Conservation (phyloP, 2,329 filamentous ascomycete species). For the Ascochyta rabiei region DNA sequence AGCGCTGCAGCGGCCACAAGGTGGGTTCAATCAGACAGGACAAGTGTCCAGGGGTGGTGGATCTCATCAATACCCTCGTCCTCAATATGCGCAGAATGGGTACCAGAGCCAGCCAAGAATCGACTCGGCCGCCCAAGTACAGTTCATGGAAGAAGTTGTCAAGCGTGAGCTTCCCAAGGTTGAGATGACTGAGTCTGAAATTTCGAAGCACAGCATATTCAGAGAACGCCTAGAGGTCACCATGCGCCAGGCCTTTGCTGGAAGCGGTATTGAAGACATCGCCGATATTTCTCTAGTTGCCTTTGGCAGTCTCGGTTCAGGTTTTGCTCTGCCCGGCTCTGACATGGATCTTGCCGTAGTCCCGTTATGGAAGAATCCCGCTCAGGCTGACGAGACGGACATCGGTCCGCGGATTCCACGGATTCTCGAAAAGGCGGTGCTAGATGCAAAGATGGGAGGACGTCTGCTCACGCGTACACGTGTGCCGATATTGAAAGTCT, state of each 20-base stretch:
- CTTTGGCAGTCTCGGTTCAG: slow-evolving; percentile 83
- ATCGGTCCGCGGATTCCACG: slow-evolving; percentile 70
- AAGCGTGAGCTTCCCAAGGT: slow-evolving; percentile 60
- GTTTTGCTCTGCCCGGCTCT: slow-evolving; percentile 85
- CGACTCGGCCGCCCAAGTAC: slow-evolving; percentile 43
- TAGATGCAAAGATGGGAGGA: slow-evolving; percentile 75
- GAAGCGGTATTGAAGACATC: slow-evolving; percentile 45
- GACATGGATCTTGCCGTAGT: slow-evolving; percentile 89
- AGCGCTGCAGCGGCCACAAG: slow-evolving; percentile 31
- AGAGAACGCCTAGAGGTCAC: slow-evolving; percentile 68
- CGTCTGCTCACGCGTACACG: slow-evolving; percentile 78
- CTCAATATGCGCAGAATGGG: slow-evolving; percentile 25
- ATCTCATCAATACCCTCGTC: slow-evolving; percentile 17
- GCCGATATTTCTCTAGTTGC: slow-evolving; percentile 70
- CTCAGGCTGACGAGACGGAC: slow-evolving; percentile 30
- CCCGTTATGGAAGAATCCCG: slow-evolving; percentile 57
- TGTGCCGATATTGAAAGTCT: slow-evolving; percentile 88
- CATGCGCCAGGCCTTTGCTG: slow-evolving; percentile 63
- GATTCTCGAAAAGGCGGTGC: slow-evolving; percentile 74
- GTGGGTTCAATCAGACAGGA: slow-evolving; percentile 10
- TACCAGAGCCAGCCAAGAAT: slow-evolving; percentile 27
- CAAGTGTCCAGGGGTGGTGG: slow-evolving; percentile 6
- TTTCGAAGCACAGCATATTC: slow-evolving; percentile 74
- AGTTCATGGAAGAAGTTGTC: slow-evolving; percentile 53
- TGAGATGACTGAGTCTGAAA: slow-evolving; percentile 68